Conservation (phyloP, 768 basidiomycete species). For the Termitomyces eurrhizus region DNA sequence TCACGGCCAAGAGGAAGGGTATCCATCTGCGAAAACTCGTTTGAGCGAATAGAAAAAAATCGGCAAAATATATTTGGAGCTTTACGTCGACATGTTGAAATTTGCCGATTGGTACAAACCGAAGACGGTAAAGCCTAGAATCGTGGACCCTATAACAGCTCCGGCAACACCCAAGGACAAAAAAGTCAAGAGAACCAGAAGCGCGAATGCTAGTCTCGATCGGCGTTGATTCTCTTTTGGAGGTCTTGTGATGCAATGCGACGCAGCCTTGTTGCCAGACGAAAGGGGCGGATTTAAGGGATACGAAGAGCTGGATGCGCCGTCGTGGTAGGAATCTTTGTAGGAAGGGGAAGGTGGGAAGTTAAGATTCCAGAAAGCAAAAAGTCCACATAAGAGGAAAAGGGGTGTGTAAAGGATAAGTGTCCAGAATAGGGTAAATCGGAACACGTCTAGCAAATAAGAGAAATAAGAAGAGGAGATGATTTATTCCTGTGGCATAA, state of each 20-base stretch:
- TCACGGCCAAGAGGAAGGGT: slow-evolving; percentile 40
- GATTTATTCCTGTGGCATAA: not conserved
- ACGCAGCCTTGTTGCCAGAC: slow-evolving; percentile 8
- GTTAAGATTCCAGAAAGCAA: slow-evolving; percentile 50
- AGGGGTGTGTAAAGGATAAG: slow-evolving; percentile 46
- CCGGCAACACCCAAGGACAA: slow-evolving; percentile 39
- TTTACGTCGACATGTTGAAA: slow-evolving; percentile 51
- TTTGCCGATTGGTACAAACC: slow-evolving; percentile 41
- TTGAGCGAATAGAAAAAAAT: slow-evolving; percentile 2
- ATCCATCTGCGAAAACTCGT: slow-evolving; percentile 33
- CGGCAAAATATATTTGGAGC: slow-evolving; percentile 4
- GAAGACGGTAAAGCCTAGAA: slow-evolving; percentile 41
- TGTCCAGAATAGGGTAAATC: slow-evolving; percentile 52
- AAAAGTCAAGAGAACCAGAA: slow-evolving; percentile 42
- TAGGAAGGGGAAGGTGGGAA: slow-evolving; percentile 34
- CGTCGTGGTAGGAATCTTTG: slow-evolving; percentile 7
- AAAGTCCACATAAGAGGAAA: slow-evolving; percentile 44
- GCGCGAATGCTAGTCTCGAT: slow-evolving; percentile 43
- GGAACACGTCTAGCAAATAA: slow-evolving; percentile 38
- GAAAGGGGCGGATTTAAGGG: slow-evolving; percentile 12
- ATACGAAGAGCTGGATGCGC: slow-evolving; percentile 3
- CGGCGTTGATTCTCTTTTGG: slow-evolving; percentile 34
- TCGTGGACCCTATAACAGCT: slow-evolving; percentile 41
- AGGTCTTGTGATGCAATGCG: slow-evolving; percentile 8
- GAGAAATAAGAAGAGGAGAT: not conserved